Evolutionary conservation across 805 yeast species (phyloP), one percentile per base, ranked within the genome.

Genomic region (Jamesozyma piceae): DNA sequence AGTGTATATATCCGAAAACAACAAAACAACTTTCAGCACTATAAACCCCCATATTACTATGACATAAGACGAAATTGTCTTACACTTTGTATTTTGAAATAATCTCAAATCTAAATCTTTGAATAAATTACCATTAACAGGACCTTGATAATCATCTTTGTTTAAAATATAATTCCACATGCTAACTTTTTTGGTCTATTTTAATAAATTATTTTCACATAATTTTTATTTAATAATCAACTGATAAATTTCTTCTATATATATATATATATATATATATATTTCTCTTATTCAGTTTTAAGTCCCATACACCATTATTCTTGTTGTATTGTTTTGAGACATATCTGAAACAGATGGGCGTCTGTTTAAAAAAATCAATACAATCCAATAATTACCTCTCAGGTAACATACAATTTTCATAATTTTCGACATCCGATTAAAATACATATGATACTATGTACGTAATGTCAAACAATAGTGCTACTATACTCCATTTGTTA

Each of bases 1-100:
- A 0, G 95, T 85, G 65, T 84, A 87, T 20, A 86, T 69, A 65
- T 87, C 96, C 1, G 83, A 73, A 1, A 69, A 82, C 38, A 75
- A 73, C 43, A 80, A 65, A 1, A 78, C 69, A 14, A 76, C 56
- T 36, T 78, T 69, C 41, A 84, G 58, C n/a, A 73, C 49, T 21
- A 75, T 51, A 62, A 62, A 50, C 9, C 56, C 53, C 52, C 61
- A 48, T 3, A 54, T 44, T n/a, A 49, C 38, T 19, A 54, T 39
- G 6, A 49, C 19, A 35, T 57, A 60, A 38, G 41, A 46, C 2
- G 50, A n/a, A 4, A 53, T 18, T 2, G 62, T 59, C 28, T 47
- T 44, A n/a, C 44, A 44, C n/a, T 47, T 49, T 30, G 32, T 38
- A 40, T 52, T 56, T 19, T 48, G 44, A 40, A 55, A 62, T 18